phyloP scores from a whole-genome alignment of 2,329 filamentous ascomycete species.

The Fusarium denticulatum region DNA sequence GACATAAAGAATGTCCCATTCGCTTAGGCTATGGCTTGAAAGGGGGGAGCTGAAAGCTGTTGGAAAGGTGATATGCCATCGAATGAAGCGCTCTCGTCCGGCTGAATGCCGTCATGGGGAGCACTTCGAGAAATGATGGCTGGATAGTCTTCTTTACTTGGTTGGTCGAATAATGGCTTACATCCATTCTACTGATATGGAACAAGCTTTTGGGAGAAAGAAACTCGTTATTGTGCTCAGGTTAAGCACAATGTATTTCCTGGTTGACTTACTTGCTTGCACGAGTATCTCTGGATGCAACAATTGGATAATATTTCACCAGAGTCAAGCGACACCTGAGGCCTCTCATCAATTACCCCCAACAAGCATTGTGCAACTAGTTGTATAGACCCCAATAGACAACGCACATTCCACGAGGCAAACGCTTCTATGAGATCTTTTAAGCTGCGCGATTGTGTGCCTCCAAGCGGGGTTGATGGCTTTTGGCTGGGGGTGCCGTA shows the following conservation, averaged over 20 bases:
- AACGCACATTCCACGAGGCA: conserved; percentile 32
- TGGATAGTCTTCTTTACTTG: conserved; percentile 13
- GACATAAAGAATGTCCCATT: conserved; percentile 7
- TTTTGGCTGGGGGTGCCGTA: conserved; percentile 7
- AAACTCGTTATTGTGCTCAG: conserved; percentile 1
- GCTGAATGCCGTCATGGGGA: conserved; percentile 24
- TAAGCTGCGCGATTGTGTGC: conserved; percentile 25
- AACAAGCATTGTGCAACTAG: background rate
- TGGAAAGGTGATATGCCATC: background rate
- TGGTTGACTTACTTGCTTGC: background rate
- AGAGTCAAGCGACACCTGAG: background rate
- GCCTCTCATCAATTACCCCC: background rate
- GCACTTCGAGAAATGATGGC: conserved; percentile 33
- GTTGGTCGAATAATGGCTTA: conserved; percentile 14
- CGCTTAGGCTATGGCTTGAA: background rate
- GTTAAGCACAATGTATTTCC: background rate
- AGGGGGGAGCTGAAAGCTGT: background rate
- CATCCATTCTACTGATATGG: conserved; percentile 12
- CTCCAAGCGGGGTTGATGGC: conserved; percentile 28
- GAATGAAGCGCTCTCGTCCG: conserved; percentile 4
- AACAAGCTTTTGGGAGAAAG: conserved; percentile 7
- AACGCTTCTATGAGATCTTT: conserved; percentile 32
- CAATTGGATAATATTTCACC: background rate
- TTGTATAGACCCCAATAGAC: conserved; percentile 5
- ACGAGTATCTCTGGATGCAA: background rate